Conservation (phyloP, 371 early-diverging fungal species). For the Syncephalastrum sp. region DNA sequence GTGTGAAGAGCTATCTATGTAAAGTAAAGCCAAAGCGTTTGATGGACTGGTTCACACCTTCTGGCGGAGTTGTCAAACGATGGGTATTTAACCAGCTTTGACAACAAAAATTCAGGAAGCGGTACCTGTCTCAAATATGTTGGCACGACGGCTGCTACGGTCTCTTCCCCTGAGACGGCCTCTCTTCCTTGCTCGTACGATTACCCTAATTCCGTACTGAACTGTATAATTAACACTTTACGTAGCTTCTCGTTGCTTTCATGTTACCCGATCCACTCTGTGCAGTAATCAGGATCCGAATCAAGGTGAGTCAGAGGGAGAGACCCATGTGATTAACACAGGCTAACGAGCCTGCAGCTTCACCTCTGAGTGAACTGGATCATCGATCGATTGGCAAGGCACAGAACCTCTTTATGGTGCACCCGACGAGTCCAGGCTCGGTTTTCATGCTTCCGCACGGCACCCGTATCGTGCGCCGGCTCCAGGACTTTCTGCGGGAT, state of each 20-base stretch:
- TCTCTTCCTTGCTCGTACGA: not conserved
- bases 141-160: conserved; percentile 5
- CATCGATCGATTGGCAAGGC: conserved; percentile 95
- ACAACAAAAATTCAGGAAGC: no score
- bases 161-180: conserved; percentile 1
- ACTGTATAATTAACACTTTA: not conserved
- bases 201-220: not conserved
- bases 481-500: conserved; percentile 63
- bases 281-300: not conserved
- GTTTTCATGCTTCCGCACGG: conserved; percentile 96
- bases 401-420: conserved; percentile 70
- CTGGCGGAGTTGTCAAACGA: no score
- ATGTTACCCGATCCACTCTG: conserved; percentile 1
- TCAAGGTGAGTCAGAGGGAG: not conserved
- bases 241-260: not conserved
- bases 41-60: no score
- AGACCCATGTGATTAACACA: not conserved
- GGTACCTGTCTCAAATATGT: conserved; percentile 1
- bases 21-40: no score
- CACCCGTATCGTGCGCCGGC: conserved; percentile 80
- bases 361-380: conserved; percentile 55
- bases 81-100: no score
- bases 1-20: no score
- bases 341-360: not conserved
- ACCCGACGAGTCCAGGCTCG: conserved; percentile 87